Evolutionary conservation across 1,139 yeast species (phyloP).

Genomic region (Blastobotrys serpentis): DNA sequence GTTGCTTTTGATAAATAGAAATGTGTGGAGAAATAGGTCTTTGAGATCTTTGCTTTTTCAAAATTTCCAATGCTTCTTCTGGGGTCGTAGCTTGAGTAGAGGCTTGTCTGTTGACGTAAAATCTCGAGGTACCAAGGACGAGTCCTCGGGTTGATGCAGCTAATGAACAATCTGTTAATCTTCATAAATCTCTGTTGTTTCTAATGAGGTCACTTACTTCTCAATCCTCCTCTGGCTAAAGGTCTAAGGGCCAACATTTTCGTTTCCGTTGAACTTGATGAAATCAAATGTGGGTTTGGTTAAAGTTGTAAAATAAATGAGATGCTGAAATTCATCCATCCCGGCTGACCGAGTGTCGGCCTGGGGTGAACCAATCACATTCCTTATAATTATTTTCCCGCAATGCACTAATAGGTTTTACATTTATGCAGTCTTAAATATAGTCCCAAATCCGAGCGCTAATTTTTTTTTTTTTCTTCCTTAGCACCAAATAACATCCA

Average conservation of each 20-base stretch:
- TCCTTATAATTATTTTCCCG: conserved; percentile 1
- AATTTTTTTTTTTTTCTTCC: neutral
- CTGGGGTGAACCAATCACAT: conserved; percentile 10
- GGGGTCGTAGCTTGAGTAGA: conserved; percentile 61
- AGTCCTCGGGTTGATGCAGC: conserved; percentile 12
- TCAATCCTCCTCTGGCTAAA: conserved; percentile 14
- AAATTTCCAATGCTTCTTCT: conserved; percentile 63
- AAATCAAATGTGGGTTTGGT: conserved; percentile 1
- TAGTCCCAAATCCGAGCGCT: neutral
- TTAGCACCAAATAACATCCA: conserved; percentile 4
- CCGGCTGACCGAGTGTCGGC: conserved; percentile 9
- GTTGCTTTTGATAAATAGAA: conserved; percentile 83
- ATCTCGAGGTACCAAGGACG: neutral
- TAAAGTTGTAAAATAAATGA: conserved; percentile 9
- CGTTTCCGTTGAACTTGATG: conserved; percentile 1
- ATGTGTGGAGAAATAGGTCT: conserved; percentile 94
- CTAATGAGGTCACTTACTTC: conserved; percentile 16
- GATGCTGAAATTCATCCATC: conserved; percentile 3
- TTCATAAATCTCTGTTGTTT: conserved; percentile 7
- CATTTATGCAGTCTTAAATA: neutral
- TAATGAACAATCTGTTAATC: conserved; percentile 2
- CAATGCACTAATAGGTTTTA: neutral
- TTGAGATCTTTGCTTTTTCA: conserved; percentile 77
- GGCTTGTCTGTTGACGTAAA: conserved; percentile 8
- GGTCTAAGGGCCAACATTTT: conserved; percentile 18